Percentiles rank a stretch among this genome's conserved stretches.
These are phyloP conservation scores for Naganishia antarctica DNA, from an alignment of 768 basidiomycete species.

Conservation along the genomic window DNA sequence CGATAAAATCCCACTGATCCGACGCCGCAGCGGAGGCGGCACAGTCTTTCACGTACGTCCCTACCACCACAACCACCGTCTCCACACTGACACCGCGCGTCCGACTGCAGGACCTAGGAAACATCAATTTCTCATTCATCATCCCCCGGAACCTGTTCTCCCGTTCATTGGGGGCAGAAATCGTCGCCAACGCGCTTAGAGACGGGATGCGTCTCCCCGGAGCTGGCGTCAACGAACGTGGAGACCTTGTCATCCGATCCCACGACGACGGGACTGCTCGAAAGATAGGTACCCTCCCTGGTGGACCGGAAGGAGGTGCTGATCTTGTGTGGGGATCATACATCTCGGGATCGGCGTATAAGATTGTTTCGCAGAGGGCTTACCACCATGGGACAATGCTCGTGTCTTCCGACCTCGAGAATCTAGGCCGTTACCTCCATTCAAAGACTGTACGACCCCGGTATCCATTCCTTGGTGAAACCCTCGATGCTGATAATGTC, in stretches of 20 bases:
- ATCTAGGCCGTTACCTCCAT: slow-evolving; percentile 65
- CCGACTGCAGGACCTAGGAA: slow-evolving; percentile 74
- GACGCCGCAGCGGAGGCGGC: slow-evolving; percentile 86
- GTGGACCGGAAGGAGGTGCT: too few species aligned
- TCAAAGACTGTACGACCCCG: slow-evolving; percentile 39
- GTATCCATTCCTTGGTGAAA: not conserved
- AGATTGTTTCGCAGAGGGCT: slow-evolving; percentile 79
- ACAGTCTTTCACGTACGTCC: slow-evolving; percentile 86
- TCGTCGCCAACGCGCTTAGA: slow-evolving; percentile 72
- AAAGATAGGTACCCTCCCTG: too few species aligned
- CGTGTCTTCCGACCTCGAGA: slow-evolving; percentile 69
- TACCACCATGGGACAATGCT: slow-evolving; percentile 99
- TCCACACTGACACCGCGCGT: not conserved
- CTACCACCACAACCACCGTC: not conserved
- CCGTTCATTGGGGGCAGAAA: slow-evolving; percentile 66
- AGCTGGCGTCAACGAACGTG: slow-evolving; percentile 78
- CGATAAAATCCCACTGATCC: slow-evolving; percentile 66
- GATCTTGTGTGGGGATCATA: slow-evolving; percentile 45
- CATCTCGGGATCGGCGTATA: slow-evolving; percentile 98
- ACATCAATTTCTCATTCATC: slow-evolving; percentile 94
- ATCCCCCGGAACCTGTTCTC: slow-evolving; percentile 76
- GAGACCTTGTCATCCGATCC: slow-evolving; percentile 80
- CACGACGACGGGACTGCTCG: slow-evolving; percentile 51
- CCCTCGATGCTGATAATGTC: not conserved
- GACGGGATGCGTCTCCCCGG: slow-evolving; percentile 63